These are phyloP conservation scores for Yamadazyma akitaensis DNA, from an alignment of 805 yeast species.

Conservation along the genomic window DNA sequence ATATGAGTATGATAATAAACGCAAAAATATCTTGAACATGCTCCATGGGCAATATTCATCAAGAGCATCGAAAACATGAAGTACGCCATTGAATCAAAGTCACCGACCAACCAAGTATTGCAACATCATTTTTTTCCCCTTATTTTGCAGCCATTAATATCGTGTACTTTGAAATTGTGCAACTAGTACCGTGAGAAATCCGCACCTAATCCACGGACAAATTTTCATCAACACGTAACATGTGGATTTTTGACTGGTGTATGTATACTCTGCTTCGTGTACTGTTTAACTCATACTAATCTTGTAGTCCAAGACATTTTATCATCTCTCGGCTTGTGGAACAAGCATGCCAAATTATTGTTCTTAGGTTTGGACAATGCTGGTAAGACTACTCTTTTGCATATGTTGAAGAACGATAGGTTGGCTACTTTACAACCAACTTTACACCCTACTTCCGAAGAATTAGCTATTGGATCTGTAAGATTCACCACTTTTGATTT, in stretches of 20 bases:
- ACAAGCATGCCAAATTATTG: slow-evolving; percentile 46
- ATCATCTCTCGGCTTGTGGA: slow-evolving; percentile 47
- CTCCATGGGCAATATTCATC: too few species aligned
- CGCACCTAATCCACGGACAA: background rate
- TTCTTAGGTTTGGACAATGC: slow-evolving; percentile 48
- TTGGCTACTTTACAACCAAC: slow-evolving; percentile 98
- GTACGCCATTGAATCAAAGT: too few species aligned
- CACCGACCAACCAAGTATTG: too few species aligned
- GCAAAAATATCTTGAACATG: too few species aligned
- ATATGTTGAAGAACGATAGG: slow-evolving; percentile 77
- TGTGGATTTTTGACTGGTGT: slow-evolving; percentile 26
- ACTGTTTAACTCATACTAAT: slow-evolving; percentile 3
- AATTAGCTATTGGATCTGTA: slow-evolving; percentile 92
- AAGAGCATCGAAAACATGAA: too few species aligned
- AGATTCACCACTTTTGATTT: slow-evolving; percentile 97
- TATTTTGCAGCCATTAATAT: too few species aligned
- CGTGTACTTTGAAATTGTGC: too few species aligned
- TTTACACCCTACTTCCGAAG: slow-evolving; percentile 98
- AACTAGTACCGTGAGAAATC: background rate
- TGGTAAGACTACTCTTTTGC: slow-evolving; percentile 46
- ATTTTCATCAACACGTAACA: slow-evolving; percentile 1
- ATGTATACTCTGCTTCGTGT: slow-evolving; percentile 7
- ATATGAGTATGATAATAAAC: background rate
- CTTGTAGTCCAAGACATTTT: slow-evolving; percentile 40
- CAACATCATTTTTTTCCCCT: too few species aligned